A percentile compares a stretch with the other conserved stretches of the same genome.
Conservation (phyloP, 768 basidiomycete genomes). For the Suillus discolor region DNA sequence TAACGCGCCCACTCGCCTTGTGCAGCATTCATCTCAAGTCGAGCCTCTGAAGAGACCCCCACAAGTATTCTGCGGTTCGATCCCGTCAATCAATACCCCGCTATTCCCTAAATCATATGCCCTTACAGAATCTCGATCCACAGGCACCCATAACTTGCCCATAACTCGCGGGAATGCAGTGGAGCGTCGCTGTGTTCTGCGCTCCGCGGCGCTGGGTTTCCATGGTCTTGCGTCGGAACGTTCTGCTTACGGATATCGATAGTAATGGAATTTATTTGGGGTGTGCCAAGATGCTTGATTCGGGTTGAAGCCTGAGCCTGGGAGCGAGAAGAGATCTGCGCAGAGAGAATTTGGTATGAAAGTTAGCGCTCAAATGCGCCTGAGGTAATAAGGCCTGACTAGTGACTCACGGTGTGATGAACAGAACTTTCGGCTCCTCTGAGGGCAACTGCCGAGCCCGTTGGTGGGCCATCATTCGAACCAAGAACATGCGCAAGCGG, state of each 20-base stretch:
- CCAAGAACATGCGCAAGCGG: not conserved
- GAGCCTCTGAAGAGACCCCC: not conserved
- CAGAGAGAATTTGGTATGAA: not conserved
- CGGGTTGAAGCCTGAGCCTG: not conserved
- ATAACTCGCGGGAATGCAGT: conserved; percentile 7
- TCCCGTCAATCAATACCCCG: conserved; percentile 9
- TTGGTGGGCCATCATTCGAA: not conserved
- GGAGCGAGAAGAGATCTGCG: conserved; percentile 2
- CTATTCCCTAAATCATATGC: conserved; percentile 7
- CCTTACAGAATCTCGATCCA: conserved; percentile 9
- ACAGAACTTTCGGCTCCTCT: not conserved
- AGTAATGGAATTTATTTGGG: conserved; percentile 3
- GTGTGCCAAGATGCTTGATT: conserved; percentile 1
- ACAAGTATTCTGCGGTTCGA: conserved; percentile 1
- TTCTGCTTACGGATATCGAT: conserved; percentile 1
- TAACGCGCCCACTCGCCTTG: not conserved
- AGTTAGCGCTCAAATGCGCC: conserved; percentile 3
- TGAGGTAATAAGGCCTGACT: not conserved
- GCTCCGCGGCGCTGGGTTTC: conserved; percentile 9
- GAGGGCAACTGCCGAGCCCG: not conserved
- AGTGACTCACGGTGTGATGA: not conserved
- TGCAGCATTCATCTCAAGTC: not conserved
- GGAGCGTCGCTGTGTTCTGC: conserved; percentile 6
- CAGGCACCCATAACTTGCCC: conserved; percentile 9
- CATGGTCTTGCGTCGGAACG: conserved; percentile 2